Evolutionary conservation across 148 eudicot species (phyloP), one percentile per base, ranked within the genome.

Genomic region (Rhododendron kiyosumense): DNA sequence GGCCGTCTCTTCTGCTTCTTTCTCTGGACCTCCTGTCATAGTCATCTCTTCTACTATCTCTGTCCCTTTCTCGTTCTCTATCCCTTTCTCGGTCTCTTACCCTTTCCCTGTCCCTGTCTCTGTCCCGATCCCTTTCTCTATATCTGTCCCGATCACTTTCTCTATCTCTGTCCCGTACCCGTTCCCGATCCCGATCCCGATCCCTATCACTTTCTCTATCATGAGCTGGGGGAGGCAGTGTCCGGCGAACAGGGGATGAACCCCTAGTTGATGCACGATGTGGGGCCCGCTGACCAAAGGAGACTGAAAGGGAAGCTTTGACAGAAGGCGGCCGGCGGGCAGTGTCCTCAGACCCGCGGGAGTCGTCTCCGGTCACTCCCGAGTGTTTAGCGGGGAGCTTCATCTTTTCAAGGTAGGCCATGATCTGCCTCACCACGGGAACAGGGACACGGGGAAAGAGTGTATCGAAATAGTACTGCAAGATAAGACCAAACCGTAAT

Each of bases 241-340:
- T 90, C 59, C 99, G 95, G 32, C 98, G 97, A 85, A 96, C 95
- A 75, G 99, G 99, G 63, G 99, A 96, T 9, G 98, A 96, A 86
- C 93, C 99, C 86, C 98, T 88, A 63, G 99, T 96, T 51, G 98
- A 95, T 54, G 98, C 97, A 57, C 98, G 97, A 78, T 95, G 98
- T 75, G 99, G 99, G 24, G 99, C 99, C 46, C 98, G 94, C 87
- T 96, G 98, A 22, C 99, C 99, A 84, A 96, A 96, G 9, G 99
- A 96, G 83, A 96, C 98, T 26, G 99, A 96, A 65, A 96, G 98
- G 32, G 98, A 92, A 49, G 99, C 99, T 91, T 96, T 96, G 36
- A 96, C 99, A 88, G 98, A 96, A 79, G 99, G 99, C 24, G 99
- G 99, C 18, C 99, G 93, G 24, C 99, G 94, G 17, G 99, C 97